Base-by-base conservation (phyloP, 495 filamentous ascomycete species). In the Daldinia grandis region DNA sequence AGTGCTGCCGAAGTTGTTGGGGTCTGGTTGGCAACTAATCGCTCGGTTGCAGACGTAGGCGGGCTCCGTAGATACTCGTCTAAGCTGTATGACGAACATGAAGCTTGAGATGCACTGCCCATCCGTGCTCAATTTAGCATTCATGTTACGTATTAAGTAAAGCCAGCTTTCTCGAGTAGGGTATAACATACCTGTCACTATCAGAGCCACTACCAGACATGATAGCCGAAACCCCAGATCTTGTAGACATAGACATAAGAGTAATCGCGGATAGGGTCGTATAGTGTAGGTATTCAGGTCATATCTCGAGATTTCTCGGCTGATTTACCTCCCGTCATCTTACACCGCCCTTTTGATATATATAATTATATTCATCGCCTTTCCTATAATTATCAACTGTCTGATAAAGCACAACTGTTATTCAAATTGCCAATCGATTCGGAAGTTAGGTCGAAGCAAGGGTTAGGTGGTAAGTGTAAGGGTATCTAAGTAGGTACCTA, bases 321-420 rank as follows among this genome's bases (percentile, higher is more conserved):
- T 25, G 60, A 71, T 9, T 27, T 17, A 6, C 4, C 19, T 37
- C 24, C 47, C 28, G 33, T 59, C 19, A 60, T 62, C 14, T 17
- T 56, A 64, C 69, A 72, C 69, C 69, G 69, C 69, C 33, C 54
- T 55, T 72, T 55, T 4, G 14, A 35, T 65, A 62, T 71, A 66
- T 71, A 71, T 66, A 54, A 58, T 37, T 30, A 42, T 25, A 51
- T 58, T 40, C 35, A 17, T 33, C 17, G 15, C 30, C 4, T 28
- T 51, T 51, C 17, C 24, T 28, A 49, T 50, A 14, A 53, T 28
- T 53, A 6, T 15, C 3, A 53, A 24, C 19, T 47, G 2, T n/a
- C 30, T 10, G 5, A 28, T 21, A 15, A 8, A 15, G 30, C 68
- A 62, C 62, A 71, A 58, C 49, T 33, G 42, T 40, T 61, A 14